Percentiles rank a stretch among this genome's conserved stretches.
phyloP scores from a whole-genome alignment of 352 stramenopile species.

The Stramenopiles sp. region DNA sequence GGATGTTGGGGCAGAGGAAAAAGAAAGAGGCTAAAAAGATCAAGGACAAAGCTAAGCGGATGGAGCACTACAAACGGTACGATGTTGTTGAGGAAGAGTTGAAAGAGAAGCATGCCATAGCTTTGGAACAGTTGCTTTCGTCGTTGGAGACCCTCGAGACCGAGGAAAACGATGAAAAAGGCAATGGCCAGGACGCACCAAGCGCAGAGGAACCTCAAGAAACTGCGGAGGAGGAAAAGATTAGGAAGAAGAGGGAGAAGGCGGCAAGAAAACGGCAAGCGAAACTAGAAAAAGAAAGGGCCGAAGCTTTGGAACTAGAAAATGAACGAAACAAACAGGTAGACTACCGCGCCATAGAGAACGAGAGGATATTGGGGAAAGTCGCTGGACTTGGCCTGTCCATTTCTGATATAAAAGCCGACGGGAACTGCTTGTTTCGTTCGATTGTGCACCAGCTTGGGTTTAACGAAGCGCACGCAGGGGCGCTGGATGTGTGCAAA shows the following conservation, averaged over 20 bases:
- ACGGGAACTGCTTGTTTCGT: constrained; percentile 94
- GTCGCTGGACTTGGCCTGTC: background rate
- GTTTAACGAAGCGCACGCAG: too few relatives aligned
- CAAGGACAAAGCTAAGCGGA: background rate
- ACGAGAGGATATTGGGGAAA: background rate
- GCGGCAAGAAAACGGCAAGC: constrained; percentile 47
- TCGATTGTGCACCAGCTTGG: constrained; percentile 75
- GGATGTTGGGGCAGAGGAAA: too few relatives aligned
- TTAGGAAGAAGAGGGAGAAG: constrained; percentile 49
- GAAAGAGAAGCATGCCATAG: constrained; percentile 46
- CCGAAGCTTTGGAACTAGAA: constrained; percentile 32
- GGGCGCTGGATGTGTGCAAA: too few relatives aligned
- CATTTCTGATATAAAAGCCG: constrained; percentile 54
- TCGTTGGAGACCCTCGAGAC: too few relatives aligned
- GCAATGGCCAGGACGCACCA: too few relatives aligned
- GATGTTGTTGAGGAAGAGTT: constrained; percentile 45
- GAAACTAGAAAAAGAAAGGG: constrained; percentile 41
- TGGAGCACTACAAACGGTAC: background rate
- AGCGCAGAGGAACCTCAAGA: too few relatives aligned
- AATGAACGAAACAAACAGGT: constrained; percentile 60
- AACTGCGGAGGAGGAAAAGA: constrained; percentile 39
- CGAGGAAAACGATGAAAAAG: too few relatives aligned
- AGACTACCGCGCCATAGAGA: background rate
- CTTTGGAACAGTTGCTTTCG: too few relatives aligned
- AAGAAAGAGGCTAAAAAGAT: too few relatives aligned